Percentiles rank a stretch among this genome's conserved stretches.
These are phyloP conservation scores for Coniella lustricola DNA, from an alignment of 2,329 filamentous ascomycete genomes.

Conservation along the genomic window DNA sequence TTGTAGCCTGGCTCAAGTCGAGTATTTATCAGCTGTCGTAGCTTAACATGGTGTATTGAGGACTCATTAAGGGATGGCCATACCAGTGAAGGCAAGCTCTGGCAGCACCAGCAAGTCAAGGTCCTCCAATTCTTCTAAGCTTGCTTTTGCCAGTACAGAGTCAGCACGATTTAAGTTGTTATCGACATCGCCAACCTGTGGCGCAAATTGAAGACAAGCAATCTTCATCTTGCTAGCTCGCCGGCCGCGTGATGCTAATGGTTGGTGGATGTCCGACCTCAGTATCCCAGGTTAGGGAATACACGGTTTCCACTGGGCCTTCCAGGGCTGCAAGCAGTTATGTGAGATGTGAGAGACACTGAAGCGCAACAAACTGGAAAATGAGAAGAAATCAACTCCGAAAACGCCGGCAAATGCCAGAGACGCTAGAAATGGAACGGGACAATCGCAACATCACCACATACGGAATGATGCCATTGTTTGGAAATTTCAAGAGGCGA, in stretches of 20 bases:
- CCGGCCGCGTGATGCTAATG: no score
- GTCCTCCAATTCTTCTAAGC: constrained; percentile 48
- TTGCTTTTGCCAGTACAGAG: constrained; percentile 47
- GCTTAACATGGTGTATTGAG: background rate
- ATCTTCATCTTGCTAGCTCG: constrained; percentile 50
- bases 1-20: no score
- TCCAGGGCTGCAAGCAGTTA: background rate
- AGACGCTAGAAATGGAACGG: background rate
- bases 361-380: background rate
- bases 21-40: background rate
- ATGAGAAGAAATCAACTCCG: background rate
- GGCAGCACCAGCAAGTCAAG: constrained; percentile 68
- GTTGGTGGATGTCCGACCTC: no score
- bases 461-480: background rate
- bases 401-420: background rate
- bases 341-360: background rate
- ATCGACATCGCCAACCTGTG: constrained; percentile 60
- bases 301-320: no score
- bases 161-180: constrained; percentile 64
- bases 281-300: no score
- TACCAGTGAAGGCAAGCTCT: constrained; percentile 69
- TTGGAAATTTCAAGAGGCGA: background rate
- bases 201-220: constrained; percentile 65
- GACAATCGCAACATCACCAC: background rate
- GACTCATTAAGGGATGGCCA: constrained; percentile 10